Evolutionary conservation across 768 basidiomycete genomes (phyloP).

Genomic region (Macrolepiota dolichaula): DNA sequence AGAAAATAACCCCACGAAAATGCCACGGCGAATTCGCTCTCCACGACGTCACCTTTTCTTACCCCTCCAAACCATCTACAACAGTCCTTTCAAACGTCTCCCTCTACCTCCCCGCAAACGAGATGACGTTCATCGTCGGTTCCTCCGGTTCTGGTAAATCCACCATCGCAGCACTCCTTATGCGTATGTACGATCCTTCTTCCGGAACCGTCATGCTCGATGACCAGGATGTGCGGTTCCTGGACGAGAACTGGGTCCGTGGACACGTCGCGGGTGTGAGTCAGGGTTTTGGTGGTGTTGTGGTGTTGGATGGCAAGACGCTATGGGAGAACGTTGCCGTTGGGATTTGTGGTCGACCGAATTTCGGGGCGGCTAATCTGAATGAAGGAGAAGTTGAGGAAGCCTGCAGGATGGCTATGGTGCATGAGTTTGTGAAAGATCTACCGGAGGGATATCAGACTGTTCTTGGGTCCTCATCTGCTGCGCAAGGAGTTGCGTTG

Average conservation of each 20-base stretch:
- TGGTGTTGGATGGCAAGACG: slow-evolving; percentile 64
- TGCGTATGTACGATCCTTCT: slow-evolving; percentile 70
- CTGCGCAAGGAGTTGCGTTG: slow-evolving; percentile 55
- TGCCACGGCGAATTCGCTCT: slow-evolving; percentile 79
- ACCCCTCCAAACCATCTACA: slow-evolving; percentile 73
- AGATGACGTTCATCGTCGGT: slow-evolving; percentile 90
- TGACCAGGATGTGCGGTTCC: slow-evolving; percentile 71
- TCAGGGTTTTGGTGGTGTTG: slow-evolving; percentile 65
- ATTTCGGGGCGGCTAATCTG: slow-evolving; percentile 60
- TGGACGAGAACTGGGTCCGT: slow-evolving; percentile 70
- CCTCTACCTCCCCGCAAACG: slow-evolving; percentile 67
- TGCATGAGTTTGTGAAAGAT: slow-evolving; percentile 83
- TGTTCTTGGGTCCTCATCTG: slow-evolving; percentile 36
- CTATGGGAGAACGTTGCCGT: slow-evolving; percentile 88
- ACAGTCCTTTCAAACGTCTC: slow-evolving; percentile 64
- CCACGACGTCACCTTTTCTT: slow-evolving; percentile 73
- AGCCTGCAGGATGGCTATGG: slow-evolving; percentile 79
- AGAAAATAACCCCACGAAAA: slow-evolving; percentile 60
- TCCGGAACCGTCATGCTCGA: slow-evolving; percentile 71
- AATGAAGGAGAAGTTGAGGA: slow-evolving; percentile 68
- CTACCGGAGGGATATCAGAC: slow-evolving; percentile 92
- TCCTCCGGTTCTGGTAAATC: slow-evolving; percentile 92
- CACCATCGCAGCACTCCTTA: slow-evolving; percentile 79
- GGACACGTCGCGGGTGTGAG: slow-evolving; percentile 71
- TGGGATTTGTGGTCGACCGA: slow-evolving; percentile 30